Evolutionary conservation across 805 yeast genomes (phyloP).

Genomic region (Zygotorulaspora chibaensis): DNA sequence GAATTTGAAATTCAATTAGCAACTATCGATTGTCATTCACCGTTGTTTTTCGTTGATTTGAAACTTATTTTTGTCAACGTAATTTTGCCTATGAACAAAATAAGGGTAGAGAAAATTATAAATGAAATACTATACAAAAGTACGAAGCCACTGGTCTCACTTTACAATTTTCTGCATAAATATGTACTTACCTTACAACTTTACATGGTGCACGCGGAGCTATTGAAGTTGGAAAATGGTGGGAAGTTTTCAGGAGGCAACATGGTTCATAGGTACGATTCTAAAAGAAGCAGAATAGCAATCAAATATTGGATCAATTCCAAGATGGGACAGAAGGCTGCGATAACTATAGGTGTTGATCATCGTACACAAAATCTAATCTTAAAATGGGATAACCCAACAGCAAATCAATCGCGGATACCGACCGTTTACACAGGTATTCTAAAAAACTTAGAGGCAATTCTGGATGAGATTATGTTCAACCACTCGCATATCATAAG

Average conservation of each 20-base stretch:
- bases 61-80: constrained; percentile 46
- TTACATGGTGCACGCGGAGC: constrained; percentile 32
- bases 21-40: constrained; percentile 61
- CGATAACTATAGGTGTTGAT: constrained; percentile 31
- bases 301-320: constrained; percentile 35
- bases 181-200: constrained; percentile 33
- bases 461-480: constrained; percentile 35
- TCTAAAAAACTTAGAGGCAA: constrained; percentile 28
- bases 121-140: constrained; percentile 33
- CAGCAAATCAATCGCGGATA: constrained; percentile 17
- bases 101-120: constrained; percentile 30
- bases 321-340: constrained; percentile 29
- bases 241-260: constrained; percentile 36
- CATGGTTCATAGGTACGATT: constrained; percentile 32
- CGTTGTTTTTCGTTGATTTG: constrained; percentile 76
- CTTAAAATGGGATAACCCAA: constrained; percentile 32
- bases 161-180: constrained; percentile 33
- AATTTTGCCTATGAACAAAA: constrained; percentile 27
- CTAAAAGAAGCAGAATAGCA: constrained; percentile 31
- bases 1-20: constrained; percentile 78
- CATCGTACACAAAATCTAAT: constrained; percentile 22
- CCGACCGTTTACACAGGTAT: constrained; percentile 25
- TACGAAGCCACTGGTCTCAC: constrained; percentile 25
- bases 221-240: constrained; percentile 24
- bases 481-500: constrained; percentile 34